These are phyloP conservation scores for Kodamaea laetipori DNA, from an alignment of 805 yeast species.

Conservation along the genomic window DNA sequence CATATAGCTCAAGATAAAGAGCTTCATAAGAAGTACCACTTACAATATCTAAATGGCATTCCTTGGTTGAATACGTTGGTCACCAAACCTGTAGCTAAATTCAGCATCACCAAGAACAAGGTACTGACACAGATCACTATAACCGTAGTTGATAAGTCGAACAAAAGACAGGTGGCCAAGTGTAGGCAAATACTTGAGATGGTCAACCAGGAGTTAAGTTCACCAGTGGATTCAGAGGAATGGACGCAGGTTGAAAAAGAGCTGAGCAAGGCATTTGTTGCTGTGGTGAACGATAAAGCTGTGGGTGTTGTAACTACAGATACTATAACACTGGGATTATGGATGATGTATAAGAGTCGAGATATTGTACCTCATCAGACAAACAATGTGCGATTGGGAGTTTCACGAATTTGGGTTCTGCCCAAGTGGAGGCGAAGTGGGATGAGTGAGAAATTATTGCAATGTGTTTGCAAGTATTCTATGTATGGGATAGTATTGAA, in stretches of 20 bases:
- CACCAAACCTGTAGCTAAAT: slow-evolving; percentile 5
- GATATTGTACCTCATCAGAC: slow-evolving; percentile 48
- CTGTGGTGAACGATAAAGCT: slow-evolving; percentile 46
- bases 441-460: slow-evolving; percentile 48
- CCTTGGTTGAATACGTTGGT: slow-evolving; percentile 39
- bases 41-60: slow-evolving; percentile 49
- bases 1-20: slow-evolving; percentile 44
- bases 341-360: slow-evolving; percentile 62
- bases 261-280: slow-evolving; percentile 46
- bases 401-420: slow-evolving; percentile 48
- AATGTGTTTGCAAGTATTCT: slow-evolving; percentile 44
- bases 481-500: slow-evolving; percentile 51
- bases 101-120: not conserved
- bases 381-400: slow-evolving; percentile 38
- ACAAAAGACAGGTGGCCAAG: slow-evolving; percentile 25
- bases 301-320: slow-evolving; percentile 62
- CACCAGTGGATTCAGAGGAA: slow-evolving; percentile 42
- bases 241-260: slow-evolving; percentile 29
- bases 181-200: slow-evolving; percentile 43
- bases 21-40: slow-evolving; percentile 56
- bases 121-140: slow-evolving; percentile 16
- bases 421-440: slow-evolving; percentile 51
- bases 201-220: slow-evolving; percentile 63
- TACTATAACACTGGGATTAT: slow-evolving; percentile 46
- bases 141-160: slow-evolving; percentile 24